Evolutionary conservation across 176 grass and related monocot species (phyloP), one percentile per base, ranked within the genome.

Genomic region (Poa annua): DNA sequence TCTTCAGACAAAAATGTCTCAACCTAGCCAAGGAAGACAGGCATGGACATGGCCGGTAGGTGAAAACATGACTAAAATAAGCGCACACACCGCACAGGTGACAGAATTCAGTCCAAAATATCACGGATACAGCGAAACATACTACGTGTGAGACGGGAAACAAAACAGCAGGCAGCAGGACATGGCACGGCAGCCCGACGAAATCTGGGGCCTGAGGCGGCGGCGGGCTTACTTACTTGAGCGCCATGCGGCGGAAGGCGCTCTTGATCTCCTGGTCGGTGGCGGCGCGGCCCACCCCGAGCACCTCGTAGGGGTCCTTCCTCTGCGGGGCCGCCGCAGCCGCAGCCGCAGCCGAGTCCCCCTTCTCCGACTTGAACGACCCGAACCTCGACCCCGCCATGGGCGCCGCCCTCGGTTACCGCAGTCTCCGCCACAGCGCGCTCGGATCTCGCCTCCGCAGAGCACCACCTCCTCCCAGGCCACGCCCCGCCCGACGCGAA

Each of bases 231-330:
- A 96, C 96, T 94, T 99, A 96, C 96, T 94, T 99, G 85, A 99
- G 96, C 76, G 96, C 96, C 93, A 99, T 94, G 85, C 86, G 90
- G 33, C 96, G 93, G 82, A 96, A 99, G 17, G 91, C 96, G 57
- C 89, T 94, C 84, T 99, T 99, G 81, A 99, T 96, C 74, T 99
- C 89, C 89, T 96, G 93, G 74, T 99, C 96, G 25, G 96, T 92
- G 76, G 97, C 97, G 88, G 81, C 80, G 50, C 89, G 93, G 20
- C 68, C 81, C 63, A 99, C 89, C 11, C 93, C 91, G 75, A 99
- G 97, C 60, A 96, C 97, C 73, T 99, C 97, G 64, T 99, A 99
- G 35, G 91, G 97, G 81, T 99, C 97, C 81, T 86, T 89, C 57
- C 93, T 89, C 77, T 90, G 93, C 74, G 87, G 57, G 49, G 77